These are phyloP conservation scores for Inonotus hispidus DNA, from an alignment of 1,284 basidiomycete species.

Conservation along the genomic window DNA sequence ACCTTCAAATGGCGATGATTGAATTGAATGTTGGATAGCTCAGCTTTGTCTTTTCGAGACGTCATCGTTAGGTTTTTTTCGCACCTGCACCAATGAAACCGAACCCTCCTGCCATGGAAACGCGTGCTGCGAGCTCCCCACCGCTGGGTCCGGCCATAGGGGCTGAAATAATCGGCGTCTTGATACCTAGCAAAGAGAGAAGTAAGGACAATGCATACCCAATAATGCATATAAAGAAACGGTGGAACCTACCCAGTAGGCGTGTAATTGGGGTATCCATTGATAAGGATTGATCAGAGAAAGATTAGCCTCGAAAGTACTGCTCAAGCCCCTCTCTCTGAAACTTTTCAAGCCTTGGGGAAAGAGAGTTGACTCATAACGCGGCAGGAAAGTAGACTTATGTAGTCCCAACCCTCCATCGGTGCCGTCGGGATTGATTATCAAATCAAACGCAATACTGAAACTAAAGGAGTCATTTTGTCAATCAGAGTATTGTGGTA, in stretches of 20 bases:
- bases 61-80: conserved; percentile 4
- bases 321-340: too few species aligned
- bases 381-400: too few species aligned
- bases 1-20: conserved; percentile 31
- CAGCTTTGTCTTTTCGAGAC: not conserved
- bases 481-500: too few species aligned
- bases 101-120: conserved; percentile 60
- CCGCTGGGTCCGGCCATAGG: conserved; percentile 67
- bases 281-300: not conserved
- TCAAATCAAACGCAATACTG: too few species aligned
- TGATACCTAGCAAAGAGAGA: conserved; percentile 36
- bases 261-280: conserved; percentile 35
- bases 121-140: conserved; percentile 56
- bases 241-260: conserved; percentile 26
- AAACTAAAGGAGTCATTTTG: too few species aligned
- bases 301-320: too few species aligned
- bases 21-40: too few species aligned
- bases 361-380: too few species aligned
- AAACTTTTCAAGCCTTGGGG: too few species aligned
- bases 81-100: conserved; percentile 61
- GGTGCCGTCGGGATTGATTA: too few species aligned
- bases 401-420: too few species aligned
- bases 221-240: too few species aligned
- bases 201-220: not conserved
- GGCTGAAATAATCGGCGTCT: conserved; percentile 53